Evolutionary conservation across 495 filamentous ascomycete species (phyloP), one percentile per base, ranked within the genome.

Genomic region (Darksidea phi): DNA sequence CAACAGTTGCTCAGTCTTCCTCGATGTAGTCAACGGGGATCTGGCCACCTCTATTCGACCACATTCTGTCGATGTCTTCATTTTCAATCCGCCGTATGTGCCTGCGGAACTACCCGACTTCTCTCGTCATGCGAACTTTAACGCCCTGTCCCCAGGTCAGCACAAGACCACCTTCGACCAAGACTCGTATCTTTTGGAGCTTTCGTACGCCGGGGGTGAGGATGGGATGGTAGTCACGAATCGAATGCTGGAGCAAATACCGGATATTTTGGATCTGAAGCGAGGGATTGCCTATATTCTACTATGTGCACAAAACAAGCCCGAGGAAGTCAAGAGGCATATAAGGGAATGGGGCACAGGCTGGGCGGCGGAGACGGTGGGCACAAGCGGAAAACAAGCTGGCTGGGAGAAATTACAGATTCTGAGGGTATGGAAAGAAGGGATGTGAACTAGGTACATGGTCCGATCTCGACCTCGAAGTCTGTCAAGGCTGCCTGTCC

Each of bases 51-150:
- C 86, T 1, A 57, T 96, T 6, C 76, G 80, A 1, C 63, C 73
- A 0, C 73, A 78, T 2, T 68, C 70, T 36, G 83, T 95, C 0
- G 94, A 97, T 70, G 81, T 98, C 21, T 77, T 97, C 26, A 80
- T 98, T 32, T 97, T 97, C 80, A 98, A 98, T 70, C 94, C 94
- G 34, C 94, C 94, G 0, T 98, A 98, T 67, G 94, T 97, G 6
- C 94, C 94, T 5, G 92, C 90, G 0, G 75, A 82, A 15, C 67
- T 95, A 25, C 92, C 87, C 1, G 56, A 74, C 8, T 57, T 82
- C 0, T 57, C 72, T 1, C 64, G 67, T 10, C 72, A 70, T 34
- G 68, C 67, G 32, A 67, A 46, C 18, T 64, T 59, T 23, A 70
- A 67, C 41, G 36, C 64, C 12, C 47, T 67, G 1, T 54, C 76